Evolutionary conservation across 371 early-diverging fungal genomes (phyloP).

Genomic region (Mortierella sp.): DNA sequence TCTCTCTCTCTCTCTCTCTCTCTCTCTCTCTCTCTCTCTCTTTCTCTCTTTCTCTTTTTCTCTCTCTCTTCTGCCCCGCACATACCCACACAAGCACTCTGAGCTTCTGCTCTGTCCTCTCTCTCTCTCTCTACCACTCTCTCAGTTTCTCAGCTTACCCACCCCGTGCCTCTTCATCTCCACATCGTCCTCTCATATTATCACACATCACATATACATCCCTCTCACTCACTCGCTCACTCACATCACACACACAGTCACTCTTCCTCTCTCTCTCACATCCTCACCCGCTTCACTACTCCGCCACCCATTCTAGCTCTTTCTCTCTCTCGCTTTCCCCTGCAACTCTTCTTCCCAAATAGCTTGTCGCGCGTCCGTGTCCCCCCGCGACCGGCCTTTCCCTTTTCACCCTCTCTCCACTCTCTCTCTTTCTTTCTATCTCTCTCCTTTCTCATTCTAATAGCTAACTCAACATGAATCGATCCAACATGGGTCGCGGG

Average conservation of each 20-base stretch:
- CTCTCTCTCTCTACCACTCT: too few species aligned
- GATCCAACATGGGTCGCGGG: slow-evolving; percentile 18
- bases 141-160: too few species aligned
- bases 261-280: neutral
- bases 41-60: too few species aligned
- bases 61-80: too few species aligned
- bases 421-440: neutral
- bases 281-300: slow-evolving; percentile 5
- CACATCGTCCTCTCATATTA: too few species aligned
- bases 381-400: neutral
- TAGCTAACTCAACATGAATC: slow-evolving; percentile 19
- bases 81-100: too few species aligned
- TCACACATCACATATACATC: too few species aligned
- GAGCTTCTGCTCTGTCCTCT: too few species aligned
- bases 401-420: neutral
- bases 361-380: too few species aligned
- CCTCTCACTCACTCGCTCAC: neutral
- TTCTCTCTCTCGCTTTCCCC: slow-evolving; percentile 2
- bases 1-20: too few species aligned
- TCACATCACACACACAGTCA: neutral
- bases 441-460: neutral
- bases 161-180: too few species aligned
- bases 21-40: too few species aligned
- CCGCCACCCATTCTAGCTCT: neutral
- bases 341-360: neutral